A percentile compares a stretch with the other conserved stretches of the same genome.
phyloP scores from a whole-genome alignment of 2,329 filamentous ascomycete genomes.

The Penicillium sp. region DNA sequence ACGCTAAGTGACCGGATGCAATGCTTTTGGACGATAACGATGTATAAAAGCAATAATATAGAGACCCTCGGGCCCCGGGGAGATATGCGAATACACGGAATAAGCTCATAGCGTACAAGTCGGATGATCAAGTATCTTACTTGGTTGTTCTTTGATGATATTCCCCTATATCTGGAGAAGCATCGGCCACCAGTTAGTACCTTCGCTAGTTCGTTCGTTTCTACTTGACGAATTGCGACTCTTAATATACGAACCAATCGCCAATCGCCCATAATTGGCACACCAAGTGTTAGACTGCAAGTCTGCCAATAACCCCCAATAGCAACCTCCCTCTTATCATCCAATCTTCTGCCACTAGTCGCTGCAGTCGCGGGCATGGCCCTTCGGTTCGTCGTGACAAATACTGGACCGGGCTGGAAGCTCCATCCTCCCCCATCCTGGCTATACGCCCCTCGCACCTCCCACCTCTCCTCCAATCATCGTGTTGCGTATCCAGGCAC shows the following conservation, averaged over 20 bases:
- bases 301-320: background rate
- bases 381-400: slow-evolving; percentile 2
- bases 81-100: background rate
- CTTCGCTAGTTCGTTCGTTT: no score
- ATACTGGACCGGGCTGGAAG: background rate
- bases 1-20: background rate
- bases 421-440: background rate
- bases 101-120: background rate
- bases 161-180: background rate
- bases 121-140: background rate
- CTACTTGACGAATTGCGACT: no score
- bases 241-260: background rate
- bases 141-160: no score
- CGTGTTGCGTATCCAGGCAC: background rate
- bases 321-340: background rate
- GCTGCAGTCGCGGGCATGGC: background rate
- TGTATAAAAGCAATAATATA: background rate
- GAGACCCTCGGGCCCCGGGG: background rate
- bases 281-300: background rate
- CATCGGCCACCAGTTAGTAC: background rate
- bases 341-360: background rate
- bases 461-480: background rate
- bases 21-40: background rate
- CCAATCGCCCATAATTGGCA: background rate
- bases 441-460: background rate